Base-by-base conservation (phyloP, 1,139 yeast species). In the Pichia norvegensis region DNA sequence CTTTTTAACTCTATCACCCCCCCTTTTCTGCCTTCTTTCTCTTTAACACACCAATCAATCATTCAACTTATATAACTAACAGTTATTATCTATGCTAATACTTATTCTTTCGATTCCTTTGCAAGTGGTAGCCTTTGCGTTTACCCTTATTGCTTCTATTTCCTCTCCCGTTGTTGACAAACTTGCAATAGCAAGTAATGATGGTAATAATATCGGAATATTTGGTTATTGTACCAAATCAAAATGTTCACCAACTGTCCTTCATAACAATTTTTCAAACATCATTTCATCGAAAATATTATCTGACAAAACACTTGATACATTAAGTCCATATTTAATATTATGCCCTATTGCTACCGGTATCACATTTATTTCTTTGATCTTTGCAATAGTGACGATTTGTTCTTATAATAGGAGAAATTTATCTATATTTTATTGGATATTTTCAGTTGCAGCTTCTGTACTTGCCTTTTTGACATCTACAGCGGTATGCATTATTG, bases 401-500 rank as follows among this genome's bases (percentile, higher is more conserved):
- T 43, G 52, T 25, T 29, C 48, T 9, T 33, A 35, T 2, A 45
- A 31, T 3, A 17, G 23, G 2, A 25, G 44, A 3, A 10, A 33
- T 4, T 16, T 27, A 8, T 46, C 62, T 9, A 55, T 63, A 14
- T 49, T 64, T 20, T 65, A 67, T 38, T 57, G 61, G 57, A 36
- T 67, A 16, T 46, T 67, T 38, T 59, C 67, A 38, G 44, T 70
- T 19, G 44, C 68, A 2, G 52, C 72, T 29, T 52, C 69, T 2
- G 46, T 75, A 16, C 52, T 83, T 9, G 66, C 79, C 1, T 78
- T 81, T 54, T 52, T 79, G 23, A 64, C 75, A 9, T 67, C 84
- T 3, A 67, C 80, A 3, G 55, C 81, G 33, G 65, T 74, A 19
- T 74, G 84, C 48, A 62, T 83, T 9, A 71, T 79, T 21, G 70